A percentile compares a stretch with the other conserved stretches of the same genome.
Evolutionary conservation across 2,329 filamentous ascomycete genomes (phyloP).

Genomic region (Fusarium mexicanum): DNA sequence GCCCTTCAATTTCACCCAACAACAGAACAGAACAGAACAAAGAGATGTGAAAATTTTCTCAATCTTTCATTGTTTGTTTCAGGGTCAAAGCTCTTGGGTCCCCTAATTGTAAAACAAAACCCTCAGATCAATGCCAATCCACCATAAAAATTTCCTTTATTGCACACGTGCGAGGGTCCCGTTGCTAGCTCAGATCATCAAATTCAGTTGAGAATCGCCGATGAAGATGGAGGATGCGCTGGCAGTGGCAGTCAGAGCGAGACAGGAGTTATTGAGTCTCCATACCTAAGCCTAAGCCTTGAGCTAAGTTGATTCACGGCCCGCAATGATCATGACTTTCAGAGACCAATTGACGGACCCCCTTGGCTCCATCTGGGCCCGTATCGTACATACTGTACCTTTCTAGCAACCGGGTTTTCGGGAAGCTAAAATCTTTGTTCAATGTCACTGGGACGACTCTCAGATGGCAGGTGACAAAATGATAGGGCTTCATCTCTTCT

Average conservation of each 20-base stretch:
- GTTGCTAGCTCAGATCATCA: conserved; percentile 31
- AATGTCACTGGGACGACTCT: background rate
- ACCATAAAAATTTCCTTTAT: conserved; percentile 23
- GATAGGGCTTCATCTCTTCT: background rate
- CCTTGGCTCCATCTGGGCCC: background rate
- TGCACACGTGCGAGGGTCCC: conserved; percentile 1
- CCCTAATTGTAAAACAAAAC: conserved; percentile 1
- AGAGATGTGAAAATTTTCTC: background rate
- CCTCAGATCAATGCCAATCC: conserved; percentile 4
- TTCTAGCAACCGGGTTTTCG: conserved; percentile 3
- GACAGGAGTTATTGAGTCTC: conserved; percentile 13
- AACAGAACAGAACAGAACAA: background rate
- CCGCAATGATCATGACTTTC: conserved; percentile 24
- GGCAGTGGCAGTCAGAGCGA: conserved; percentile 18
- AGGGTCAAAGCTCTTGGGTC: conserved; percentile 8
- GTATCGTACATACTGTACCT: background rate
- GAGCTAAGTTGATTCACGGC: conserved; percentile 7
- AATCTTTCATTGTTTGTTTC: conserved; percentile 1
- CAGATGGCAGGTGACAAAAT: background rate
- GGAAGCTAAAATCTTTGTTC: conserved; percentile 18
- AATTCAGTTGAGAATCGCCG: conserved; percentile 31
- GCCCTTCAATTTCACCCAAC: conserved; percentile 7
- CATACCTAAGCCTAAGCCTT: conserved; percentile 1
- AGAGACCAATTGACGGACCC: conserved; percentile 6
- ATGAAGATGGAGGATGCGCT: conserved; percentile 27